Conservation (phyloP, 2,329 filamentous ascomycete species). For the Alternaria consortialis region DNA sequence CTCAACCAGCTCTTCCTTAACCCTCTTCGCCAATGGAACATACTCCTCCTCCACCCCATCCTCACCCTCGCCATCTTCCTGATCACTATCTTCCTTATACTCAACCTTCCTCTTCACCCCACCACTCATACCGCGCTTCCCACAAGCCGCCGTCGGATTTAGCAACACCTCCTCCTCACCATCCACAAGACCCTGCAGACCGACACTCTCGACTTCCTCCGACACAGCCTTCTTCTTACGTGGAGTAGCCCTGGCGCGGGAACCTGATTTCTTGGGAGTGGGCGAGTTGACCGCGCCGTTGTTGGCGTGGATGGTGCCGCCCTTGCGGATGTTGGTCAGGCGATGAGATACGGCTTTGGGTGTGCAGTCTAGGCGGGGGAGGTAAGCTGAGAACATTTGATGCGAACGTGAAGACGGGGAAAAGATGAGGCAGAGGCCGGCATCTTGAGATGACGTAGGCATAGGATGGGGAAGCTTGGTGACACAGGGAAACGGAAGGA, state of each 20-base stretch:
- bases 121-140: slow-evolving; percentile 1
- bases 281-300: neutral
- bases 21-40: neutral
- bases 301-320: neutral
- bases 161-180: slow-evolving; percentile 2
- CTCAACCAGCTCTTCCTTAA: neutral
- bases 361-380: slow-evolving; percentile 29
- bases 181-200: neutral
- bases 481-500: neutral
- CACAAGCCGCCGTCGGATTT: neutral
- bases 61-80: neutral
- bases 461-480: no score
- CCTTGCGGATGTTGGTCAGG: slow-evolving; percentile 19
- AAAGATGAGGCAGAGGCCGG: neutral
- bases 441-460: no score
- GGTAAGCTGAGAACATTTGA: neutral
- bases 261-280: neutral
- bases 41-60: neutral
- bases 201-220: neutral
- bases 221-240: neutral
- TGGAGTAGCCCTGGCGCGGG: neutral
- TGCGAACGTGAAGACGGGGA: no score
- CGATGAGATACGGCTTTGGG: slow-evolving; percentile 40
- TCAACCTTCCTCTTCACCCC: neutral
- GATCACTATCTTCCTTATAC: neutral